Evolutionary conservation across 2,329 filamentous ascomycete genomes (phyloP).

Genomic region (Cadophora sp.): DNA sequence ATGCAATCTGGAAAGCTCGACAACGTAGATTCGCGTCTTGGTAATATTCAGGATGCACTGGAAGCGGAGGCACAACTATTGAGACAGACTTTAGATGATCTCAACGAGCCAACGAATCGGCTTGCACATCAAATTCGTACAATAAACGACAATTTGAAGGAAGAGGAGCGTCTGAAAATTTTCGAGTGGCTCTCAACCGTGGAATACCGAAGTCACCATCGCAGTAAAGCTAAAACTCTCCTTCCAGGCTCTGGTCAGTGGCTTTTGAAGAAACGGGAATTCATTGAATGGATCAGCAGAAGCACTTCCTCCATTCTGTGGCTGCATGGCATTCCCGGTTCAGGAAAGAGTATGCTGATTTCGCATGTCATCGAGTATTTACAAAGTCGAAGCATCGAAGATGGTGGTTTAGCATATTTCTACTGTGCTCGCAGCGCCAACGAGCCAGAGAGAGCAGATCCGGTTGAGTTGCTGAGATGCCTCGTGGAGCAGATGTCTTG

Average conservation of each 20-base stretch:
- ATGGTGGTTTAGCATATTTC: constrained; percentile 36
- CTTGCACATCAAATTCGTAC: constrained; percentile 8
- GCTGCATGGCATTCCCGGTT: constrained; percentile 43
- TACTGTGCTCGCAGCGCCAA: constrained; percentile 39
- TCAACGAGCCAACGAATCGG: constrained; percentile 18
- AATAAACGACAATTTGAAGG: constrained; percentile 17
- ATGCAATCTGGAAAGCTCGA: constrained; percentile 8
- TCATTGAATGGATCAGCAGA: constrained; percentile 40
- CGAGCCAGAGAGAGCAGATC: constrained; percentile 35
- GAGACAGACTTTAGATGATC: constrained; percentile 1
- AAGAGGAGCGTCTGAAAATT: constrained; percentile 18
- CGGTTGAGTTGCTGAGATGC: constrained; percentile 35
- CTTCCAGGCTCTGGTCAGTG: constrained; percentile 36
- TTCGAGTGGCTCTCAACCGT: constrained; percentile 22
- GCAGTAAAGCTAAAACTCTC: constrained; percentile 16
- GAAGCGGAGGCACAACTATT: neutral
- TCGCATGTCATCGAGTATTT: constrained; percentile 18
- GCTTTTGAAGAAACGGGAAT: constrained; percentile 34
- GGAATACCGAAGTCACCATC: constrained; percentile 20
- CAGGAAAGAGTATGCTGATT: constrained; percentile 15
- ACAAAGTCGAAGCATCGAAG: neutral
- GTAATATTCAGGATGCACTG: neutral
- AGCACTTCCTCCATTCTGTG: constrained; percentile 45
- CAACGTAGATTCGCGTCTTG: neutral
- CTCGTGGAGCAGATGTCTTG: constrained; percentile 38